Evolutionary conservation across 2,329 filamentous ascomycete genomes (phyloP).

Genomic region (Botrytis tulipae): DNA sequence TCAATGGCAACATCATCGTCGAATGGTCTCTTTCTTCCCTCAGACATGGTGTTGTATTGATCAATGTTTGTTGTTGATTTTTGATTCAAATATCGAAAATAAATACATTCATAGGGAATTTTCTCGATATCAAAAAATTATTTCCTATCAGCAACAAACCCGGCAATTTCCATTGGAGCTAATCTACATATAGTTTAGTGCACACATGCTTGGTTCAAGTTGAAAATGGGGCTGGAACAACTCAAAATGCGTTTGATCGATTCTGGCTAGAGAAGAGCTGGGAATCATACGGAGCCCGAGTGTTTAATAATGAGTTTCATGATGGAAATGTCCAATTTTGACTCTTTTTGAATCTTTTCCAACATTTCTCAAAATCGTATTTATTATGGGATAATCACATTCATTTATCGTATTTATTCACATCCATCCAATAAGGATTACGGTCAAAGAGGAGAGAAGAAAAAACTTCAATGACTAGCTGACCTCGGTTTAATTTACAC

Average conservation of each 20-base stretch:
- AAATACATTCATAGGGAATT: background rate
- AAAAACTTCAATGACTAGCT: background rate
- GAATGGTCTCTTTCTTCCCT: slow-evolving; percentile 34
- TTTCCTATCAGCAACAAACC: slow-evolving; percentile 15
- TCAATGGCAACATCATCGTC: slow-evolving; percentile 27
- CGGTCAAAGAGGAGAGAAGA: background rate
- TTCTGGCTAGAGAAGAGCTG: background rate
- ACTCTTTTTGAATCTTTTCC: background rate
- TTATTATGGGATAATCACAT: background rate
- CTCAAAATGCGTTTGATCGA: background rate
- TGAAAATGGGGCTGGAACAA: background rate
- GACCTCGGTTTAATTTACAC: background rate
- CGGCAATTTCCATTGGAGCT: background rate
- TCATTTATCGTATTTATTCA: background rate
- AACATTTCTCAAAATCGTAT: background rate
- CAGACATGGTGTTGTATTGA: slow-evolving; percentile 24
- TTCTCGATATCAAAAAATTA: slow-evolving; percentile 17
- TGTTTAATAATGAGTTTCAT: background rate
- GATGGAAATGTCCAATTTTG: background rate
- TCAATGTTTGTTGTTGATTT: background rate
- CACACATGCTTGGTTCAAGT: background rate
- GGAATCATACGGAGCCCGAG: background rate
- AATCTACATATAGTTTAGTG: background rate
- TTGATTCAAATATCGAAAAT: background rate
- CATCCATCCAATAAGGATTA: too few species aligned